A percentile compares a stretch with the other conserved stretches of the same genome.
Evolutionary conservation across 2,329 filamentous ascomycete genomes (phyloP).

Genomic region (Lizonia empirigonia): DNA sequence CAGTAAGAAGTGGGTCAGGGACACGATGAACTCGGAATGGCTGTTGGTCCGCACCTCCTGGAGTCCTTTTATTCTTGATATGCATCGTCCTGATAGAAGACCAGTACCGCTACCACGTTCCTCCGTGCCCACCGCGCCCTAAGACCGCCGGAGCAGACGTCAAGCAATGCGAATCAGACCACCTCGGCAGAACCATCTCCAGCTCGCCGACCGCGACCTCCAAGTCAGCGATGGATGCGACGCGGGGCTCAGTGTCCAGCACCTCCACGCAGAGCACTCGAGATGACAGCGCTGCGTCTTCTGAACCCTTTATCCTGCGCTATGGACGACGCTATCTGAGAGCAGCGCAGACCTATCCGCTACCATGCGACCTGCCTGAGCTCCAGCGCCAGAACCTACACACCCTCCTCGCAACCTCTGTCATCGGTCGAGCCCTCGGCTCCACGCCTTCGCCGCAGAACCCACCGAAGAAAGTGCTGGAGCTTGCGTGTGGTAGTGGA

Average conservation of each 20-base stretch:
- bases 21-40: slow-evolving; percentile 44
- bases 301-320: slow-evolving; percentile 65
- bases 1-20: slow-evolving; percentile 41
- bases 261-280: slow-evolving; percentile 43
- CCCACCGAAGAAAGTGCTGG: slow-evolving; percentile 74
- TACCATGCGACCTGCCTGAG: slow-evolving; percentile 86
- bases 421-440: slow-evolving; percentile 81
- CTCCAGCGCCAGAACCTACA: slow-evolving; percentile 85
- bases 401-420: slow-evolving; percentile 78
- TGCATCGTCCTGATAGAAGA: slow-evolving; percentile 12
- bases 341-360: slow-evolving; percentile 75
- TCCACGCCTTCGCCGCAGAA: slow-evolving; percentile 69
- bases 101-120: slow-evolving; percentile 42
- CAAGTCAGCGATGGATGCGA: slow-evolving; percentile 42
- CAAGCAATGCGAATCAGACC: slow-evolving; percentile 48
- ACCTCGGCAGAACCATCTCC: slow-evolving; percentile 45
- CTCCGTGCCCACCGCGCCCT: slow-evolving; percentile 25
- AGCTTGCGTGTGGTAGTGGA: slow-evolving; percentile 84
- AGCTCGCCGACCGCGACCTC: slow-evolving; percentile 18
- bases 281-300: slow-evolving; percentile 28
- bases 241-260: slow-evolving; percentile 48
- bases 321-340: slow-evolving; percentile 84
- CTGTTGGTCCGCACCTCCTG: slow-evolving; percentile 39
- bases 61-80: slow-evolving; percentile 5
- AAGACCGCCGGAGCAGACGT: slow-evolving; percentile 37